A percentile compares a stretch with the other conserved stretches of the same genome.
Conservation (phyloP, 371 early-diverging fungal species). For the Lichtheimia hyalospora region DNA sequence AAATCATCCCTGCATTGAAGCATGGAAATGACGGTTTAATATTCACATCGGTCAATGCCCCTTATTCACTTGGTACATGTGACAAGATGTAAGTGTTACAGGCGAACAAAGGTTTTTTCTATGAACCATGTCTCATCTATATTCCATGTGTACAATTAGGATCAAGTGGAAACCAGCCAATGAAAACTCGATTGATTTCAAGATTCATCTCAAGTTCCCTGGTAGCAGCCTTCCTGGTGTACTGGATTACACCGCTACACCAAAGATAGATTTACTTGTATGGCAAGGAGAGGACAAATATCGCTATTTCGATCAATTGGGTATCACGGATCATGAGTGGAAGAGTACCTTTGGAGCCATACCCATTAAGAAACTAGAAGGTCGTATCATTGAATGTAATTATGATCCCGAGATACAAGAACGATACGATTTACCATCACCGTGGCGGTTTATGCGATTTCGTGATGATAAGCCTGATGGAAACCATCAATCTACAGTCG, state of each 20-base stretch:
- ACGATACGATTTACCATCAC: conserved; percentile 33
- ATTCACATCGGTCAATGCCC: conserved; percentile 88
- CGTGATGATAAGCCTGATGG: conserved; percentile 85
- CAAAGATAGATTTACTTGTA: conserved; percentile 51
- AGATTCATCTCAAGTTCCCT: conserved; percentile 50
- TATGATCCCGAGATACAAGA: conserved; percentile 55
- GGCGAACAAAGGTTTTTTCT: no score
- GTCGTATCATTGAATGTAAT: conserved; percentile 70
- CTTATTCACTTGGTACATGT: conserved; percentile 87
- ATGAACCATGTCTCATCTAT: neutral
- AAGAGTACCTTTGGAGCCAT: conserved; percentile 23
- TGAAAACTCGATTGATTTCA: conserved; percentile 97
- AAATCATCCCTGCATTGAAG: conserved; percentile 74
- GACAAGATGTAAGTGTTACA: conserved; percentile 67
- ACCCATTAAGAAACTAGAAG: conserved; percentile 41
- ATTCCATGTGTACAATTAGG: conserved; percentile 34
- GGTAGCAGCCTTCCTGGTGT: conserved; percentile 38
- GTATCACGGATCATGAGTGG: conserved; percentile 66
- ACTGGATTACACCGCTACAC: conserved; percentile 33
- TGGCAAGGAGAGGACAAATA: conserved; percentile 66
- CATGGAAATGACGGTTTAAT: conserved; percentile 98
- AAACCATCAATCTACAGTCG: conserved; percentile 74
- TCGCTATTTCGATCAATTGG: conserved; percentile 53
- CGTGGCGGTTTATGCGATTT: conserved; percentile 87
- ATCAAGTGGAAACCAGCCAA: conserved; percentile 99